Conservation (phyloP, 257 asterid genomes). For the Nyctanthes arbortristis region DNA sequence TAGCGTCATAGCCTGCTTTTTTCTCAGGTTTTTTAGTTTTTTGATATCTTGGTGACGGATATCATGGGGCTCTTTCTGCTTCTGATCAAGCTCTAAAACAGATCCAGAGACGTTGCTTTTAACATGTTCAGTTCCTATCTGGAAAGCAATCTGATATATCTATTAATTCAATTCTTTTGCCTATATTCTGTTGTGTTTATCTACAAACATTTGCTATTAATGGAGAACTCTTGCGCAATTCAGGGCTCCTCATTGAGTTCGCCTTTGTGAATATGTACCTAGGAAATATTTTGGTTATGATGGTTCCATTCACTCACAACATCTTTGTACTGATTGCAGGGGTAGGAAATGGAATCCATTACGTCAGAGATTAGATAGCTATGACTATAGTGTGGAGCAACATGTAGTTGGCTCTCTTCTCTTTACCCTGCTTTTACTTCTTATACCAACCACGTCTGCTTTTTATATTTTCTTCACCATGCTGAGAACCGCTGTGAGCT, state of each 20-base stretch:
- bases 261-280: background rate
- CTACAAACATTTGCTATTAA: background rate
- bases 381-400: constrained; percentile 82
- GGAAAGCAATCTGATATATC: background rate
- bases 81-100: constrained; percentile 2
- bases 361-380: constrained; percentile 92
- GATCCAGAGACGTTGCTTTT: background rate
- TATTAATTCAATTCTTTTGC: background rate
- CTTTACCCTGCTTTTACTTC: constrained; percentile 85
- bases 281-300: constrained; percentile 7
- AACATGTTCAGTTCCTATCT: background rate
- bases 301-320: constrained; percentile 13
- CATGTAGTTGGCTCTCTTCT: constrained; percentile 93
- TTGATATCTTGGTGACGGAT: background rate
- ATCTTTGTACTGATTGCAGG: constrained; percentile 54
- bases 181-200: background rate
- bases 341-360: constrained; percentile 92
- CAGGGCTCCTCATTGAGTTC: background rate
- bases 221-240: background rate
- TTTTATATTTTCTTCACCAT: constrained; percentile 92
- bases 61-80: background rate
- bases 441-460: constrained; percentile 86
- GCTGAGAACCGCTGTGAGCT: constrained; percentile 60
- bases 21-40: background rate
- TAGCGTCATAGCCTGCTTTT: background rate